Base-by-base conservation (phyloP, 768 basidiomycete species). In the Amanita rimosa region DNA sequence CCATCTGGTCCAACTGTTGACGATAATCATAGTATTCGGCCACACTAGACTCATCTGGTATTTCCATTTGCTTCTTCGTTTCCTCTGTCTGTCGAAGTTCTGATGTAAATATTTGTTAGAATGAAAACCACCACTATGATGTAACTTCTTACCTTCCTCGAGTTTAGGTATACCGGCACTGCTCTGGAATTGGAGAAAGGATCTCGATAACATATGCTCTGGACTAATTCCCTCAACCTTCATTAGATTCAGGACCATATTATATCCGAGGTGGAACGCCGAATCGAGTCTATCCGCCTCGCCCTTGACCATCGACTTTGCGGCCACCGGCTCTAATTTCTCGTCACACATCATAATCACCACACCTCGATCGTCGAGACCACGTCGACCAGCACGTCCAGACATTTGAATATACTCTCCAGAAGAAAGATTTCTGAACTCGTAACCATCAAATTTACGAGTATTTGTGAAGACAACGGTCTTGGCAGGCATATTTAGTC, bases 331-430 rank as follows among this genome's bases (percentile, higher is more conserved):
- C 58, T 98, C 96, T 39, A 99, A 73, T 66, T 95, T 97, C 69
- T 98, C 92, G 64, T 98, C 96, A 62, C 87, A 88, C 96, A 99
- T 98, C 91, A 99, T 88, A 57, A 99, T 97, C 45, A 99, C 96
- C 44, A 98, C 91, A 47, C 96, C 96, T n/a, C 96, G 81, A 53
- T 98, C 95, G 63, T 99, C 96, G 51, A 98, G 68, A 37, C 96
- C 96, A 67, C 96, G 81, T 58, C 96, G 84, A 54, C 96, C 96
- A 2, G 96, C 96, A 49, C 96, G 88, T 49, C 96, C 96, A 0
- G 93, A 94, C 96, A 99, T 99, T 60, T 99, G 96, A 58, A 98
- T 96, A 64, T 99, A 99, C 74, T 99, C 96, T 50, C 96, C 87
- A 0, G 84, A 87, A 0, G 91, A 91, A 31, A 99, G 71, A 60